These are phyloP conservation scores for Sphagnurus paluster DNA, from an alignment of 1,284 basidiomycete species.

Conservation along the genomic window DNA sequence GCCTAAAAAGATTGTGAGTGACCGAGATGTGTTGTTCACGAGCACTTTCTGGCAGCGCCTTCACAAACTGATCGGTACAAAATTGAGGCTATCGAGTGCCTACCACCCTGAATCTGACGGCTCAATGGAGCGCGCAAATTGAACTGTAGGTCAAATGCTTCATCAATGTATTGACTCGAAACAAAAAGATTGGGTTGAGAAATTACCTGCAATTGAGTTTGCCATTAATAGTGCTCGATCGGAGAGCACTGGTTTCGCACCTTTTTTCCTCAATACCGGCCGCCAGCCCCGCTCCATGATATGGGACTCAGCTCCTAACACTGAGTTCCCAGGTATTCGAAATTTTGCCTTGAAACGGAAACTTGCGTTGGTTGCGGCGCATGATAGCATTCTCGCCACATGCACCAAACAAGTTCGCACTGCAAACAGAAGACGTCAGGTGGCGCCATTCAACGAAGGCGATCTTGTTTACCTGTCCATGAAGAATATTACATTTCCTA, in stretches of 20 bases:
- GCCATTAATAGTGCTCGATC: no score
- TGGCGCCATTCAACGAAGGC: neutral
- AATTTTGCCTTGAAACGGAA: conserved; percentile 1
- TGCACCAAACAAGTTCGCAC: neutral
- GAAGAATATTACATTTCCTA: neutral
- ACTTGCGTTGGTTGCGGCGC: neutral
- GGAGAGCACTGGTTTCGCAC: neutral
- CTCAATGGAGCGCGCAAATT: conserved; percentile 6
- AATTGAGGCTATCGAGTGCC: neutral
- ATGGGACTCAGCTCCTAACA: conserved; percentile 1
- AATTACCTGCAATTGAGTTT: neutral
- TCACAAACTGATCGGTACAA: neutral
- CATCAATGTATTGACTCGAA: neutral
- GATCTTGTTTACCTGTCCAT: neutral
- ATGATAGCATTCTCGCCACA: conserved; percentile 1
- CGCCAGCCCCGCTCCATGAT: neutral
- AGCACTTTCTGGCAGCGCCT: neutral
- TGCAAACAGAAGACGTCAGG: neutral
- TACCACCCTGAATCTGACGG: neutral
- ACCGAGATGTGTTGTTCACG: neutral
- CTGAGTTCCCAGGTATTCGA: conserved; percentile 1
- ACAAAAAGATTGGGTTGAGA: neutral
- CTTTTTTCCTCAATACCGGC: neutral
- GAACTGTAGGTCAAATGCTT: neutral
- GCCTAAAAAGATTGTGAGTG: conserved; percentile 36